Base-by-base conservation (phyloP, 768 basidiomycete genomes). In the Cantharellus cinnabarinus region DNA sequence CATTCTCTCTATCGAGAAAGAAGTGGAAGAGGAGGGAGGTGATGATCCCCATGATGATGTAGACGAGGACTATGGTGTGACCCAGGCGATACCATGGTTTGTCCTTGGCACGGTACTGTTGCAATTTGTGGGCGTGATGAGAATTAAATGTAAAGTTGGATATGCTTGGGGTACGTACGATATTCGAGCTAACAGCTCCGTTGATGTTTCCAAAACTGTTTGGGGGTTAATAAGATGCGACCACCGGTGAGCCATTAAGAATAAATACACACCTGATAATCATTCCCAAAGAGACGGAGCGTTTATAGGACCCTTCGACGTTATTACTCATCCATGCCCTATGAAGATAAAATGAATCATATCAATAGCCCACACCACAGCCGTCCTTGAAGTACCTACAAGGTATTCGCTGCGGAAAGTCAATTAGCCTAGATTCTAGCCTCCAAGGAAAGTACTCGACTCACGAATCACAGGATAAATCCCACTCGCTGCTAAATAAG, bases 311-410 rank as follows among this genome's bases (percentile, higher is more conserved):
- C 10, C 84, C 83, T 68, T 85, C 82, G 10, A 82, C 74, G 65
- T 83, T 86, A 65, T 85, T 84, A 20, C 79, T 78, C 29, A 78
- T 76, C 83, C 83, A 87, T 39, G 83, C 80, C 3, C 81, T 79
- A 29, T 38, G 61, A 61, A 42, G 7, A 42, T 3, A 37, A 15
- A 59, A 54, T 2, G 4, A 38, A 57, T 42, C 42, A 50, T 53
- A 41, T 50, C 20, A 29, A 29, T 29, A 29, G 20, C 20, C 20
- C 20, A 29, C 20, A 29, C 20, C 20, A 29, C 20, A 29, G 20
- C 20, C 20, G 20, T 29, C 20, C 20, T 38, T 41, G 20, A 52
- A 41, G 61, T 29, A 48, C 44, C 44, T 48, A 48, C 44, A 48
- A 10, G 10, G 44, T 48, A 48, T 48, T 48, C 10, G 44, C 44